Conservation (phyloP, 352 stramenopile species). For the Globisporangium uncinulatum region DNA sequence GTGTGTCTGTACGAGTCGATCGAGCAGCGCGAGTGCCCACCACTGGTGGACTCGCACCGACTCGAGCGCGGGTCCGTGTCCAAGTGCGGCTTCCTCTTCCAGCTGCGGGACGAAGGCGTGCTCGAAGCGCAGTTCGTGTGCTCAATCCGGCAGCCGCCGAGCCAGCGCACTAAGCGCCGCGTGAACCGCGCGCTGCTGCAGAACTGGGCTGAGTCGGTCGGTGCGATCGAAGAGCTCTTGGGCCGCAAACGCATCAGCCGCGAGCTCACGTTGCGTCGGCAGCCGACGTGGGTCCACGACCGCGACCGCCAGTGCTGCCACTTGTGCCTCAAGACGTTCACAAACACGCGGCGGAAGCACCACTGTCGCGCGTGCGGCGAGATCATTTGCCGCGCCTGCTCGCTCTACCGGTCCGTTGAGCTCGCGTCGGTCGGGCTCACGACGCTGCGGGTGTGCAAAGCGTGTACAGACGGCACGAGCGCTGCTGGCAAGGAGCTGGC, state of each 20-base stretch:
- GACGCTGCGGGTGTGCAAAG: slow-evolving; percentile 72
- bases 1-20: slow-evolving; percentile 82
- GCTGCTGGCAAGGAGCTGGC: slow-evolving; percentile 4
- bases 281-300: slow-evolving; percentile 77
- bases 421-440: slow-evolving; percentile 69
- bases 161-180: slow-evolving; percentile 41
- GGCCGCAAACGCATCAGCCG: slow-evolving; percentile 64
- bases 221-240: slow-evolving; percentile 61
- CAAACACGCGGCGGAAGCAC: slow-evolving; percentile 70
- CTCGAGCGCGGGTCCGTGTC: slow-evolving; percentile 68
- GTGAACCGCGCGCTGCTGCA: slow-evolving; percentile 61
- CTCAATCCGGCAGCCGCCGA: slow-evolving; percentile 72
- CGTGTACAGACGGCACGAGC: slow-evolving; percentile 64
- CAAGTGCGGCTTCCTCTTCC: slow-evolving; percentile 79
- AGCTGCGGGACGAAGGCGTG: slow-evolving; percentile 44
- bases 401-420: slow-evolving; percentile 74
- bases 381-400: slow-evolving; percentile 79
- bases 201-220: slow-evolving; percentile 63
- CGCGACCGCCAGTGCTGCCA: slow-evolving; percentile 79
- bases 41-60: slow-evolving; percentile 62
- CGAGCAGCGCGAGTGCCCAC: slow-evolving; percentile 70
- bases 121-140: slow-evolving; percentile 77
- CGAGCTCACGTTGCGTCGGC: slow-evolving; percentile 61
- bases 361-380: slow-evolving; percentile 81
- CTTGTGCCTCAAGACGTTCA: slow-evolving; percentile 80